A percentile compares a stretch with the other conserved stretches of the same genome.
Conservation (phyloP, 352 stramenopile genomes). For the Globisporangium megalacanthum region DNA sequence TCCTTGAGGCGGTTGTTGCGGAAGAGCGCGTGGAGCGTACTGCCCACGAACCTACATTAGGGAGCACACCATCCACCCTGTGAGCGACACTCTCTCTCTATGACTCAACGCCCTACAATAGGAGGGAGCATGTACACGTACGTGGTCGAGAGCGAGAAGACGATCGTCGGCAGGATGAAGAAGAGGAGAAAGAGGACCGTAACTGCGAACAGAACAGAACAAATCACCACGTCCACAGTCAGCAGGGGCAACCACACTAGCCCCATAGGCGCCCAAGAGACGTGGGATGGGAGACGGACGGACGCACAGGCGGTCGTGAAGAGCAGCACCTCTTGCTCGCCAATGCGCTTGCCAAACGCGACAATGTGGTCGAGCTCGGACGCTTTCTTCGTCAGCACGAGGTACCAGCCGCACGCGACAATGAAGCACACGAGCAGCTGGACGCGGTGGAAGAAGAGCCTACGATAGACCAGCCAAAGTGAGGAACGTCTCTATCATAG, state of each 20-base stretch:
- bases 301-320: conserved; percentile 52
- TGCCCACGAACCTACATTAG: conserved; percentile 25
- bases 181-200: conserved; percentile 70
- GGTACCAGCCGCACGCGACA: conserved; percentile 55
- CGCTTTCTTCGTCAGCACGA: conserved; percentile 43
- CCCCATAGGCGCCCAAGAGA: too few relatives aligned
- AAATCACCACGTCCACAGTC: not conserved
- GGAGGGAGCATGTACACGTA: conserved; percentile 15
- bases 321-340: conserved; percentile 59
- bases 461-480: conserved; percentile 10
- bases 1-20: conserved; percentile 70
- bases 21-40: conserved; percentile 44
- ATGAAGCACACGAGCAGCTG: conserved; percentile 60
- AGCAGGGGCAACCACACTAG: not conserved
- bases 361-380: conserved; percentile 38
- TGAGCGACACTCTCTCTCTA: not conserved
- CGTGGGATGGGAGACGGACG: not conserved
- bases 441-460: conserved; percentile 67
- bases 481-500: too few relatives aligned
- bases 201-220: conserved; percentile 20
- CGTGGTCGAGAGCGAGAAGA: conserved; percentile 64
- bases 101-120: not conserved
- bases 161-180: conserved; percentile 63
- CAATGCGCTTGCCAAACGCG: conserved; percentile 44
- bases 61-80: not conserved